phyloP scores from a whole-genome alignment of 768 basidiomycete genomes.

The Roridomyces roridus region DNA sequence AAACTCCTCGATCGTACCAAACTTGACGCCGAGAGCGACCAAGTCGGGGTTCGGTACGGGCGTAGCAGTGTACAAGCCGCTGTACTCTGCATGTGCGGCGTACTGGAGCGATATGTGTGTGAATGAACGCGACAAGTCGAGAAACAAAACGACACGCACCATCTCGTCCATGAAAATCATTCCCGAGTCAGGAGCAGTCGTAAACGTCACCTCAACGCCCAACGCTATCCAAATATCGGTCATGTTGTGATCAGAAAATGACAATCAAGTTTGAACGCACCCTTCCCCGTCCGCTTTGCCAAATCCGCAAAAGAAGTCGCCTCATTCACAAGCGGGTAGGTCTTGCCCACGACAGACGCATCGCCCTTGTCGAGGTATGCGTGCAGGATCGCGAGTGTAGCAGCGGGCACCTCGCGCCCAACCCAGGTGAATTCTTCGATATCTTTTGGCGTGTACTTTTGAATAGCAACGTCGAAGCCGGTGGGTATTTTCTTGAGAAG shows the following conservation, averaged over 20 bases:
- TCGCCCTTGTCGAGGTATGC: not conserved
- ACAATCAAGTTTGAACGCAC: not conserved
- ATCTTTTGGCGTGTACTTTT: not conserved
- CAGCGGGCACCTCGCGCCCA: not conserved
- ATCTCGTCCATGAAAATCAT: constrained; percentile 7
- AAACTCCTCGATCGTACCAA: not conserved
- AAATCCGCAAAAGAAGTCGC: constrained; percentile 2
- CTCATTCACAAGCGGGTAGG: constrained; percentile 7
- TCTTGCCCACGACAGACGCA: not conserved
- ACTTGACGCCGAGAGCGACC: not conserved
- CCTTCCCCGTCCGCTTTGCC: constrained; percentile 1
- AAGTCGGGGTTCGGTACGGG: not conserved
- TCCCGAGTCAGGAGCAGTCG: not conserved
- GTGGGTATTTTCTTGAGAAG: not conserved
- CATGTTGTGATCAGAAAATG: not conserved
- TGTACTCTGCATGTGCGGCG: constrained; percentile 11
- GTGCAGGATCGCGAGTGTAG: not conserved
- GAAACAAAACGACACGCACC: not conserved
- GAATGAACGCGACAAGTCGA: not conserved
- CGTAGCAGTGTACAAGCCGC: constrained; percentile 11
- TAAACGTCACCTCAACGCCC: constrained; percentile 7
- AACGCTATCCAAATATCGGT: not conserved
- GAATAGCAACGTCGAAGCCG: not conserved
- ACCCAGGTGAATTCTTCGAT: not conserved
- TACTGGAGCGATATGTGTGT: no score